Percentiles rank a stretch among this genome's conserved stretches.
Conservation (phyloP, 352 stramenopile genomes). For the Globisporangium uncinulatum region DNA sequence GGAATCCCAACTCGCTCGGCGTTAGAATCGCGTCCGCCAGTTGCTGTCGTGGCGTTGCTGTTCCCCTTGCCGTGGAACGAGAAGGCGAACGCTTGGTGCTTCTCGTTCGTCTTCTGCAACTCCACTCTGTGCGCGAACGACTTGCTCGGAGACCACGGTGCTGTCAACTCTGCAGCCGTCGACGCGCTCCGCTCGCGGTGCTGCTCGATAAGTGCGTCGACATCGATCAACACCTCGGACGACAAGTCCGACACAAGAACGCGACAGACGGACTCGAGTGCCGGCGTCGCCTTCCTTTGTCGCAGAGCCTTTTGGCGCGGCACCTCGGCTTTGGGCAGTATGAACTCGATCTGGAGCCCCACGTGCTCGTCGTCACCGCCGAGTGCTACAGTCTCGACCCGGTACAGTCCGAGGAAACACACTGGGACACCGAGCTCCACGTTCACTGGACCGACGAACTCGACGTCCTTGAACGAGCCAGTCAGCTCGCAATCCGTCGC, state of each 20-base stretch:
- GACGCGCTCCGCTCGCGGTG: constrained; percentile 31
- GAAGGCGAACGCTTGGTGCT: constrained; percentile 27
- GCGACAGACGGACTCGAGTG: constrained; percentile 26
- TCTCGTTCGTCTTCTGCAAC: constrained; percentile 20
- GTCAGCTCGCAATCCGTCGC: constrained; percentile 45
- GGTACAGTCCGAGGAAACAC: constrained; percentile 55
- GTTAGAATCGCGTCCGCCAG: not conserved
- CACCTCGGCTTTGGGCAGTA: constrained; percentile 25
- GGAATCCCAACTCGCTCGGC: constrained; percentile 1
- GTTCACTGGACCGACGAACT: constrained; percentile 48
- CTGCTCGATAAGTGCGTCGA: constrained; percentile 45
- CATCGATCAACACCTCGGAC: constrained; percentile 47
- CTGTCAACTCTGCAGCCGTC: constrained; percentile 21
- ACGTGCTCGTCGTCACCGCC: constrained; percentile 30
- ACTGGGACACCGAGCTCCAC: constrained; percentile 38
- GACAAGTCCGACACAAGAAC: constrained; percentile 44
- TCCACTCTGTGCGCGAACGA: constrained; percentile 27
- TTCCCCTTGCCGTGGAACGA: constrained; percentile 11
- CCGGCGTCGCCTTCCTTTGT: constrained; percentile 8
- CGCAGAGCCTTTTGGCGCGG: constrained; percentile 2
- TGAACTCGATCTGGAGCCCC: constrained; percentile 50
- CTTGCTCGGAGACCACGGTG: constrained; percentile 28
- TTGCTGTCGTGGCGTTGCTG: constrained; percentile 1
- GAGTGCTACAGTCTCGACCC: constrained; percentile 40
- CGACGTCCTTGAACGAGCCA: constrained; percentile 56